Evolutionary conservation across 2,329 filamentous ascomycete species (phyloP).

Genomic region (Exophiala phaeomuriformis): DNA sequence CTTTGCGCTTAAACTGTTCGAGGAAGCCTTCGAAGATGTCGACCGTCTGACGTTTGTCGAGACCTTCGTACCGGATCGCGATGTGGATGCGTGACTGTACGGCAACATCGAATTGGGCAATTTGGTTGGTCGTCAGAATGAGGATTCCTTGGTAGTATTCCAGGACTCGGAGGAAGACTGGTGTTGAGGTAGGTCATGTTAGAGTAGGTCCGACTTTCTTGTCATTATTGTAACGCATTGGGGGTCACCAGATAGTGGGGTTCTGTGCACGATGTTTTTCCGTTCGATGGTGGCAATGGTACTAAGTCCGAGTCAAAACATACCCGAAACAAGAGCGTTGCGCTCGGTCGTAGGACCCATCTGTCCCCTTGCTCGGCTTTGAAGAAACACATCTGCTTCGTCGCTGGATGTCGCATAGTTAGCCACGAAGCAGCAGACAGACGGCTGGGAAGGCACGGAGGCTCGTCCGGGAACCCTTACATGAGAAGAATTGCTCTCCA

Average conservation of each 20-base stretch:
- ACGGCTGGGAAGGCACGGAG: not conserved
- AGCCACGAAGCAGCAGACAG: not conserved
- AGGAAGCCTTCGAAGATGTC: slow-evolving; percentile 1
- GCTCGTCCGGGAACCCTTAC: not conserved
- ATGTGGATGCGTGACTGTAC: slow-evolving; percentile 30
- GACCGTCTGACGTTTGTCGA: not conserved
- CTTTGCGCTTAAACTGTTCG: not conserved
- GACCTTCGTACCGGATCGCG: slow-evolving; percentile 24
- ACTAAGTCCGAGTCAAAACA: not conserved
- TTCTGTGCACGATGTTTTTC: too few species aligned
- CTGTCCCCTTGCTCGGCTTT: slow-evolving; percentile 8
- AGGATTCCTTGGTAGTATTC: slow-evolving; percentile 27
- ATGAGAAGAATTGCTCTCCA: not conserved
- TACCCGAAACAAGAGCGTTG: slow-evolving; percentile 23
- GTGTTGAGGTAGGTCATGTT: too few species aligned
- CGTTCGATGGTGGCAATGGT: too few species aligned
- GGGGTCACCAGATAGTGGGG: not conserved
- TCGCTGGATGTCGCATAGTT: not conserved
- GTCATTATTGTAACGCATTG: too few species aligned
- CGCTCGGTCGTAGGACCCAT: slow-evolving; percentile 15
- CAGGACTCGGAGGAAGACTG: slow-evolving; percentile 25
- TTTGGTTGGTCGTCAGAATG: slow-evolving; percentile 27
- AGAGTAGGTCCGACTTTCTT: too few species aligned
- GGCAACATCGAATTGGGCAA: slow-evolving; percentile 28
- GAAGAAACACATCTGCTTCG: slow-evolving; percentile 20